Evolutionary conservation across 768 basidiomycete genomes (phyloP).

Genomic region (Omphalotus guepiniiformis): DNA sequence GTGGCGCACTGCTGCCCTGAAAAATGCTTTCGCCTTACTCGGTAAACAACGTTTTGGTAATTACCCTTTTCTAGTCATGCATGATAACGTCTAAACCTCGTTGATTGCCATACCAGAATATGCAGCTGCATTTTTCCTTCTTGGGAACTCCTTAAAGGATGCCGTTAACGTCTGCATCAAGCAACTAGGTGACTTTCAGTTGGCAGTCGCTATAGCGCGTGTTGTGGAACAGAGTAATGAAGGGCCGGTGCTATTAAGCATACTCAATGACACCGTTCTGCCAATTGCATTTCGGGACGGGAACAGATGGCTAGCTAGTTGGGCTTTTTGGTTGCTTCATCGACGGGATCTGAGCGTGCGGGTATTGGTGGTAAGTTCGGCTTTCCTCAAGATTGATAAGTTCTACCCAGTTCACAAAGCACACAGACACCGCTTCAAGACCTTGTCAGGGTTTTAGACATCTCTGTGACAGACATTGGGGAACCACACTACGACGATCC

Average conservation of each 20-base stretch:
- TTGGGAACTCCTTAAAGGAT: slow-evolving; percentile 85
- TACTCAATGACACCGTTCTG: slow-evolving; percentile 72
- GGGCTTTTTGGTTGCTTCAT: slow-evolving; percentile 95
- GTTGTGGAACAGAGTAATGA: slow-evolving; percentile 79
- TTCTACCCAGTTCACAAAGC: too few relatives aligned
- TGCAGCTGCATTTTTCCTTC: slow-evolving; percentile 96
- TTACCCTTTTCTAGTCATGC: slow-evolving; percentile 20
- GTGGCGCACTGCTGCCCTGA: slow-evolving; percentile 91
- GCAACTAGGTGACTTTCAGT: slow-evolving; percentile 85
- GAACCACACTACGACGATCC: slow-evolving; percentile 93
- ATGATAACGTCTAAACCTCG: slow-evolving; percentile 6
- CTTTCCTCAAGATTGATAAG: too few relatives aligned
- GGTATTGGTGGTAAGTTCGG: slow-evolving; percentile 69
- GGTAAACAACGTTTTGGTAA: slow-evolving; percentile 89
- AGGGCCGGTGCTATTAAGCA: slow-evolving; percentile 67
- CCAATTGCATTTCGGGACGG: slow-evolving; percentile 84
- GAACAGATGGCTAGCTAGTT: slow-evolving; percentile 90
- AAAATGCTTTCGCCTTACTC: slow-evolving; percentile 92
- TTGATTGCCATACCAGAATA: slow-evolving; percentile 78
- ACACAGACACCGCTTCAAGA: slow-evolving; percentile 77
- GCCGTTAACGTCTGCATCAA: slow-evolving; percentile 88
- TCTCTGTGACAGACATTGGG: slow-evolving; percentile 61
- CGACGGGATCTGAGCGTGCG: slow-evolving; percentile 87
- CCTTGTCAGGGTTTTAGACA: slow-evolving; percentile 54
- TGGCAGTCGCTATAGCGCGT: slow-evolving; percentile 84